Percentiles rank a stretch among this genome's conserved stretches.
Conservation (phyloP, 2,329 filamentous ascomycete species). For the Aspergillus sp. region DNA sequence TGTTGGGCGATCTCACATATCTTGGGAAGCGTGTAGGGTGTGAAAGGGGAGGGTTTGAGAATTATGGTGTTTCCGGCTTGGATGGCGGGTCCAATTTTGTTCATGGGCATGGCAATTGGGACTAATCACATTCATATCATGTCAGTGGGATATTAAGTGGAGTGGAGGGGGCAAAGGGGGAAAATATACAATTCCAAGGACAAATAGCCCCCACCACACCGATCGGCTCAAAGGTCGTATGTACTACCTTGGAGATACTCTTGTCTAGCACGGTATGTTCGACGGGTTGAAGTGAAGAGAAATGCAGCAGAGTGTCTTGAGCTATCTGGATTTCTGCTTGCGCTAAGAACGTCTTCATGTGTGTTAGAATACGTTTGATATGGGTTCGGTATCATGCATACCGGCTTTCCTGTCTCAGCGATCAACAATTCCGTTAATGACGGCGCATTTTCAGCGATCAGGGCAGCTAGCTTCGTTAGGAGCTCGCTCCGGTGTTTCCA, state of each 20-base stretch:
- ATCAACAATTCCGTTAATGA: neutral
- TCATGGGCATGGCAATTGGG: neutral
- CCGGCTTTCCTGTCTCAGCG: slow-evolving; percentile 1
- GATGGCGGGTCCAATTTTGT: neutral
- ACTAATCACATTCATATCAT: neutral
- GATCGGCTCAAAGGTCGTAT: neutral
- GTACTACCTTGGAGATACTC: neutral
- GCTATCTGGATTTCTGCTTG: neutral
- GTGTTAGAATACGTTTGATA: neutral
- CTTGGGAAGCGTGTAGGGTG: neutral
- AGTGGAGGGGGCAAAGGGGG: neutral
- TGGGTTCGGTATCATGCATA: neutral
- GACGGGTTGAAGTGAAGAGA: too few relatives aligned
- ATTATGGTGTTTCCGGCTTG: neutral
- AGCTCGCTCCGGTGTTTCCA: neutral
- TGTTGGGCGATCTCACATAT: neutral
- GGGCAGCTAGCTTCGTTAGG: neutral
- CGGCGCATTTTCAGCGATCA: neutral
- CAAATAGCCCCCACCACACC: neutral
- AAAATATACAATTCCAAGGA: neutral
- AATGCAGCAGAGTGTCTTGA: neutral
- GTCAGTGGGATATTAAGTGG: neutral
- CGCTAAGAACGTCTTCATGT: neutral
- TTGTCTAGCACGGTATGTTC: neutral
- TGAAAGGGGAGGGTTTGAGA: neutral